Base-by-base conservation (phyloP, 225 moss, liverwort and hornwort genomes). In the Marchantia polymorpha region DNA sequence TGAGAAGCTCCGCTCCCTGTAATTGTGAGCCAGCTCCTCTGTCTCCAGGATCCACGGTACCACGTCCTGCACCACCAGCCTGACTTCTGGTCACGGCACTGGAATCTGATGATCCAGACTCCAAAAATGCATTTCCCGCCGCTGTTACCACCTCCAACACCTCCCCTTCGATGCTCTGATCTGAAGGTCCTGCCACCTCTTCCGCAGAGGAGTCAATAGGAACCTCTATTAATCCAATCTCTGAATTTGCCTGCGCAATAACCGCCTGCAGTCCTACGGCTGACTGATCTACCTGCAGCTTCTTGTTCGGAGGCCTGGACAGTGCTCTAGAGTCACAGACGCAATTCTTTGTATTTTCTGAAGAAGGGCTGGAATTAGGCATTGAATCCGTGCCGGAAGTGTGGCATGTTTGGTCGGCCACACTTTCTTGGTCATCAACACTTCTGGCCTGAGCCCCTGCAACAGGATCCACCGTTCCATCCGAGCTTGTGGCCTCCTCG, bases 241-340 rank as follows among this genome's bases (percentile, higher is more conserved):
- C 73, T 30, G 52, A 22, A 73, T 73, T 51, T 52, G 73, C n/a
- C 52, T 73, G 50, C n/a, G 25, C 50, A n/a, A 73, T 51, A 73
- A 73, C 73, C 50, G 73, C 23, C 52, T 73, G 73, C 73, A 73
- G 48, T 25, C 73, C 73, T 20, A 51, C 12, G 7, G n/a, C 73
- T 22, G 73, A 73, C 73, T 73, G 73, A 13, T 27, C 73, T 52
- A 73, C 51, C 27, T 73, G 73, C 48, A 73, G 52, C 73, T 73
- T 73, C 73, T 73, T 73, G 25, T 23, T 73, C 52, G 73, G 73
- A 73, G 73, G 73, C 52, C 73, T 51, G n/a, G 73, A 73, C 51
- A 73, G n/a, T 73, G 52, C 10, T 49, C 73, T 73, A 3, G 26
- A 73, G 23, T 73, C 73, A 73, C 51, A 51, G 10, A 25, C 73